A percentile compares a stretch with the other conserved stretches of the same genome.
Conservation (phyloP, 208 protist genomes). For the Herpetomonas tarakana region DNA sequence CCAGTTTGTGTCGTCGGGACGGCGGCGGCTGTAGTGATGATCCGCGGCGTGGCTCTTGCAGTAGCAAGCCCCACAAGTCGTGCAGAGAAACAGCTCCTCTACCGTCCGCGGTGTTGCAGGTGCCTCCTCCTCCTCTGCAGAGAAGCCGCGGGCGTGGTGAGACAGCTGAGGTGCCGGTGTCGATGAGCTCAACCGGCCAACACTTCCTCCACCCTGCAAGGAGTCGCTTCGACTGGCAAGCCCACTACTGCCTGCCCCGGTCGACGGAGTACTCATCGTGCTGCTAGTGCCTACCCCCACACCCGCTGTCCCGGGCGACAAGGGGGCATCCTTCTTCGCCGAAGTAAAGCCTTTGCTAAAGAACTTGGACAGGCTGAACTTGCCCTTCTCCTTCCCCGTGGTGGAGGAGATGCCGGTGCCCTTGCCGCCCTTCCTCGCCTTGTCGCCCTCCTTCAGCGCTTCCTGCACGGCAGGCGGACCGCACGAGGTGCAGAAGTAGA, state of each 20-base stretch:
- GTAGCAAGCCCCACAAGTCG: constrained; percentile 67
- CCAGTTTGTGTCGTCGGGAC: constrained; percentile 6
- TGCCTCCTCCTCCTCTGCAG: constrained; percentile 43
- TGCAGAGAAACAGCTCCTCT: constrained; percentile 66
- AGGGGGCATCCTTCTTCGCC: constrained; percentile 15
- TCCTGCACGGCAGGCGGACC: constrained; percentile 32
- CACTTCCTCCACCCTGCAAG: no score
- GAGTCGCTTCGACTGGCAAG: background rate
- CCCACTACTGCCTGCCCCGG: background rate
- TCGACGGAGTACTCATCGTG: background rate
- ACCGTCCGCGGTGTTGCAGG: constrained; percentile 40
- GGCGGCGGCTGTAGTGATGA: constrained; percentile 49
- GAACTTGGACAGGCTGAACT: constrained; percentile 17
- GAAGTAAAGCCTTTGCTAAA: constrained; percentile 12
- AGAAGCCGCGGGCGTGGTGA: constrained; percentile 11
- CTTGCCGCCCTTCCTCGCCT: constrained; percentile 16
- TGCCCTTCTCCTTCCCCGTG: constrained; percentile 9
- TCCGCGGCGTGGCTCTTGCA: constrained; percentile 51
- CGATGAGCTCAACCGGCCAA: background rate
- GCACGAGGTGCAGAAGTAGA: constrained; percentile 46
- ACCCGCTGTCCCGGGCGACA: no score
- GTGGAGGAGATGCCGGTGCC: constrained; percentile 3
- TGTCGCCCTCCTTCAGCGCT: constrained; percentile 15
- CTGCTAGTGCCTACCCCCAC: no score
- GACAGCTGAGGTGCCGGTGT: background rate